Evolutionary conservation across 108 stramenopile genomes (phyloP).

Genomic region (Skeletonema potamos): DNA sequence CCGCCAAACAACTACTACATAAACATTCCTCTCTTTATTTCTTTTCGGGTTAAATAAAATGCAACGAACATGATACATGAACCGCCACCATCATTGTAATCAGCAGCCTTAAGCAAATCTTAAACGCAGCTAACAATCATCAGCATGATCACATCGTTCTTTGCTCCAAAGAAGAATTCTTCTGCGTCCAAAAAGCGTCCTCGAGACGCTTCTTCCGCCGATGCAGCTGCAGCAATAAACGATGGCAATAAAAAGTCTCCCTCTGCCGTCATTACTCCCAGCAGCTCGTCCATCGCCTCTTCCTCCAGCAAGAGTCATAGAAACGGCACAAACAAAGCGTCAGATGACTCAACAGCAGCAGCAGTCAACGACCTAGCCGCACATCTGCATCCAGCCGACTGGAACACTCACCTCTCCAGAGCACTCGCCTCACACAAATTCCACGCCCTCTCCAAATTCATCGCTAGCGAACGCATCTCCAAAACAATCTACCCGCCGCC

Average conservation of each 20-base stretch:
- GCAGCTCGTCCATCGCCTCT: slow-evolving; percentile 8
- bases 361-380: slow-evolving; percentile 27
- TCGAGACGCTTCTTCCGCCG: not conserved
- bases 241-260: not conserved
- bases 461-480: slow-evolving; percentile 2
- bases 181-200: slow-evolving; percentile 1
- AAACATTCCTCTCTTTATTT: too few species aligned
- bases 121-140: not conserved
- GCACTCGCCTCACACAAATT: not conserved
- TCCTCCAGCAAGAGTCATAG: not conserved
- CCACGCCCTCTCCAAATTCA: slow-evolving; percentile 2
- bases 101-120: too few species aligned
- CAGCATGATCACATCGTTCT: slow-evolving; percentile 68
- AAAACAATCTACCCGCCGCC: slow-evolving; percentile 85
- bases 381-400: slow-evolving; percentile 41
- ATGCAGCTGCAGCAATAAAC: slow-evolving; percentile 1
- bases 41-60: too few species aligned
- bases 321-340: not conserved
- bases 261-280: not conserved
- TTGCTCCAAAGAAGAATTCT: slow-evolving; percentile 50
- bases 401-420: not conserved
- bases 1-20: too few species aligned
- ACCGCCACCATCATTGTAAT: too few species aligned
- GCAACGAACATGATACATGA: too few species aligned
- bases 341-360: slow-evolving; percentile 40